phyloP scores from a whole-genome alignment of 768 basidiomycete species.

The Trametes sanguinea region DNA sequence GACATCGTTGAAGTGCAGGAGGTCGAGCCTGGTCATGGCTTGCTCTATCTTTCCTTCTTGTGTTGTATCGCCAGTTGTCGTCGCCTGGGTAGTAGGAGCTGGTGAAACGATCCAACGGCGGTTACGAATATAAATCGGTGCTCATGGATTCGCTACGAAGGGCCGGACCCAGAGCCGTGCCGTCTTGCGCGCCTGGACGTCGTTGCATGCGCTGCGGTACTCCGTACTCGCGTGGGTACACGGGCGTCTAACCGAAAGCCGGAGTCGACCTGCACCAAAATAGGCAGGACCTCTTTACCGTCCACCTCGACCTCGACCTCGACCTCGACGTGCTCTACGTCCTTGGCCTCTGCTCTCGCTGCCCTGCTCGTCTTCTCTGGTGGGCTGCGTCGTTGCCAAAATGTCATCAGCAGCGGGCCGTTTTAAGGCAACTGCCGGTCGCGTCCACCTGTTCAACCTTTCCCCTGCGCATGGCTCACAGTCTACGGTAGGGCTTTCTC shows the following conservation, averaged over 20 bases:
- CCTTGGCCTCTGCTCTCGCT: neutral
- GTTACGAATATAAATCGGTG: neutral
- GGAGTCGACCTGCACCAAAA: neutral
- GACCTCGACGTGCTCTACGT: neutral
- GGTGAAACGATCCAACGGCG: neutral
- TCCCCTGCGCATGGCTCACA: constrained; percentile 70
- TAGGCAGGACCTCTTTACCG: constrained; percentile 9
- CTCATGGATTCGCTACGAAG: constrained; percentile 6
- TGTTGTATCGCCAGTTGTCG: neutral
- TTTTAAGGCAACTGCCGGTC: constrained; percentile 42
- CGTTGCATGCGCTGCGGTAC: neutral
- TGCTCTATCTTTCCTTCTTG: neutral
- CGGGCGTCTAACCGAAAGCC: neutral
- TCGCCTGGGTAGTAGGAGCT: neutral
- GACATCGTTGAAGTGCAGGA: constrained; percentile 80
- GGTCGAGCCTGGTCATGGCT: constrained; percentile 41
- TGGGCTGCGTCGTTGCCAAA: constrained; percentile 1
- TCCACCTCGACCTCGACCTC: constrained; percentile 4
- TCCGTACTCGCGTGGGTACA: neutral
- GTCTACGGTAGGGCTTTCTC: constrained; percentile 53
- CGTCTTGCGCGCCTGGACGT: neutral
- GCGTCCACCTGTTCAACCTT: constrained; percentile 68
- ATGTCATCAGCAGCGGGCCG: constrained; percentile 41
- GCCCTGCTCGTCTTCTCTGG: neutral
- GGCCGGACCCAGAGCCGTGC: constrained; percentile 1